Conservation (phyloP, 192 early-diverging fungal genomes). For the Glomus cerebriforme region DNA sequence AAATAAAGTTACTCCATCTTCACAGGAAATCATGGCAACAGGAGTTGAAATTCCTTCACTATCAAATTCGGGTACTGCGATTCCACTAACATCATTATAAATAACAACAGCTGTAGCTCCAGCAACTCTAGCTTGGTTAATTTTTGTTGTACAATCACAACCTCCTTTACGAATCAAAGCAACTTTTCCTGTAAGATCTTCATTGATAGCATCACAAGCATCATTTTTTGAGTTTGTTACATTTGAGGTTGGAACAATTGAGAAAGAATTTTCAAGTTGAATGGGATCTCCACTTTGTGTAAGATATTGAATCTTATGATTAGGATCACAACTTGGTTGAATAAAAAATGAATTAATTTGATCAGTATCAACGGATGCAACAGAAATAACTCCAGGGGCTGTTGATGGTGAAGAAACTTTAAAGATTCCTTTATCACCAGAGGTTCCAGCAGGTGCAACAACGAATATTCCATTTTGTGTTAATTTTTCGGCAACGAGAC, state of each 20-base stretch:
- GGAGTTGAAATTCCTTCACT: slow-evolving; percentile 43
- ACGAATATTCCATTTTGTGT: slow-evolving; percentile 49
- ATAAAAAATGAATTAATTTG: slow-evolving; percentile 5
- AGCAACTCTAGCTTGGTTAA: slow-evolving; percentile 56
- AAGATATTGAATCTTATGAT: not conserved
- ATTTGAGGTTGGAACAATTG: slow-evolving; percentile 44
- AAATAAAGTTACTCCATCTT: slow-evolving; percentile 50
- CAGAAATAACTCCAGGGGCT: slow-evolving; percentile 55
- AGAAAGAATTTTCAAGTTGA: slow-evolving; percentile 25
- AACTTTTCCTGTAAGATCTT: slow-evolving; percentile 50
- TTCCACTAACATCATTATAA: slow-evolving; percentile 51
- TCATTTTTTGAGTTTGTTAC: slow-evolving; percentile 45
- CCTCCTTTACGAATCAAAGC: slow-evolving; percentile 67
- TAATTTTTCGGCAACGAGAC: slow-evolving; percentile 60
- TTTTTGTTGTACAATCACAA: slow-evolving; percentile 56
- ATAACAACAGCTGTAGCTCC: slow-evolving; percentile 60
- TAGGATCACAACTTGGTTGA: not conserved
- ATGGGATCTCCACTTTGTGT: slow-evolving; percentile 10
- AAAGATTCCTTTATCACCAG: slow-evolving; percentile 64
- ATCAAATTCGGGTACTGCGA: slow-evolving; percentile 29
- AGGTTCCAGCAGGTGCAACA: slow-evolving; percentile 66
- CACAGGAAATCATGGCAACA: slow-evolving; percentile 55
- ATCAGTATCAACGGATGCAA: slow-evolving; percentile 55
- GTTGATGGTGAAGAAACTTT: slow-evolving; percentile 61
- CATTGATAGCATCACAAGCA: slow-evolving; percentile 54